Base-by-base conservation (phyloP, 2,329 filamentous ascomycete genomes). In the Thyridium curvatum region DNA sequence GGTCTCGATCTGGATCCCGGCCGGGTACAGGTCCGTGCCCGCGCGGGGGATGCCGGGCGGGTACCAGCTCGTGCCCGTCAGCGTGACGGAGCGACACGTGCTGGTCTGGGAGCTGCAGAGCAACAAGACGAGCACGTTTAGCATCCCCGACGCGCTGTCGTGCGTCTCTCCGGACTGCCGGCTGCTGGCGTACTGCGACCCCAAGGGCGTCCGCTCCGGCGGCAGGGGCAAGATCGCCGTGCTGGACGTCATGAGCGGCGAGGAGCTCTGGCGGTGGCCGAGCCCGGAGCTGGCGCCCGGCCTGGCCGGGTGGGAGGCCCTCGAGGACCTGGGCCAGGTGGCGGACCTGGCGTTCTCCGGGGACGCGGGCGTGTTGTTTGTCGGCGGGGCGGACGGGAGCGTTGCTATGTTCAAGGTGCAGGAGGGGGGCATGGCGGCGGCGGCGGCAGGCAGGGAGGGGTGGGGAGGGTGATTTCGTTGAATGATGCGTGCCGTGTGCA, bases 1-100 rank as follows among this genome's bases (percentile, higher is more conserved):
- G 6, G 58, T 65, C 1, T 66, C 62, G 8, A 60, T 66, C 18
- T 66, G 63, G 63, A 61, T 65, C 34, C 60, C 61, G 0, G 60
- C 63, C 4, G 54, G 47, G 21, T 64, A 61, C 44, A 56, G 54
- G 12, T 55, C 58, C 10, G 50, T 64, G 8, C 52, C 54, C 1
- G 21, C 21, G 21, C 21, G 21, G 21, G 21, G 21, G 21, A 50
- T 52, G 8, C 45, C 54, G 4, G 48, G 50, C 3, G 56, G 54
- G 3, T 65, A 51, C 43, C 62, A 62, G 36, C 53, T 66, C 1
- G 49, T 49, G 2, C 58, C 58, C 1, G 52, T 56, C 0, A 16
- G 47, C 1, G 61, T 65, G 4, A 47, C 53, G 2, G 52, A 51
- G 38, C 54, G 61, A 1, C 52, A 59, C 30, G 60, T 66, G 4